Evolutionary conservation across 2,329 filamentous ascomycete species (phyloP), one percentile per base, ranked within the genome.

Genomic region (Hypoxylon sp.): DNA sequence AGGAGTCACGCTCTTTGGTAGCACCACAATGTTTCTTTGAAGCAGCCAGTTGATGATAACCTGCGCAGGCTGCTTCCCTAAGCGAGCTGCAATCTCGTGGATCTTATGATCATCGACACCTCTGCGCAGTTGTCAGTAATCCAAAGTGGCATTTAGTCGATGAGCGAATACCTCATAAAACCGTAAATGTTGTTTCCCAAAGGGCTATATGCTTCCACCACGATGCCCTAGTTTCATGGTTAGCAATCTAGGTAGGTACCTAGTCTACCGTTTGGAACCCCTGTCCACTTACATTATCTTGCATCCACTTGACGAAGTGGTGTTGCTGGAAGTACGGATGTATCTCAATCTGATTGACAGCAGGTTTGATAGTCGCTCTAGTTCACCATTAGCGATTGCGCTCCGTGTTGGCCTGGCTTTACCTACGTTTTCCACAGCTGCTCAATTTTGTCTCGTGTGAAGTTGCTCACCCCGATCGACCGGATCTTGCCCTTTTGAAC

Each of bases 401-500:
- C 23, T 25, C 39, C 0, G 8, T 41, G 37, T 41, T 3, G 8
- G 3, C 2, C 16, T 4, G n/a, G 37, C 6, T 5, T 68, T 74
- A 53, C 67, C 72, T 78, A 78, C 34, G 25, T 55, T n/a, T 69
- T 69, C 23, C 87, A 79, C 5, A 90, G 80, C 58, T 85, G 76
- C 71, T 88, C 79, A 34, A 90, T 82, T 51, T 82, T 82, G n/a
- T 78, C 73, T 41, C 82, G 78, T 32, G 82, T 85, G 77, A 83
- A 89, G 80, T 89, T 89, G 67, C 83, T 85, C 34, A 89, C 83
- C 23, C 87, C 87, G 59, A 90, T 88, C 54, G 84, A 81, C 65
- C 82, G 81, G 21, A 83, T 81, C 76, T 88, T 88, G 67, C 85
- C 84, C 41, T 81, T 81, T 41, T 78, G 76, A 6, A 85, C 79